Evolutionary conservation across 2,329 filamentous ascomycete genomes (phyloP).

Genomic region (Endoconidiophora polonica): DNA sequence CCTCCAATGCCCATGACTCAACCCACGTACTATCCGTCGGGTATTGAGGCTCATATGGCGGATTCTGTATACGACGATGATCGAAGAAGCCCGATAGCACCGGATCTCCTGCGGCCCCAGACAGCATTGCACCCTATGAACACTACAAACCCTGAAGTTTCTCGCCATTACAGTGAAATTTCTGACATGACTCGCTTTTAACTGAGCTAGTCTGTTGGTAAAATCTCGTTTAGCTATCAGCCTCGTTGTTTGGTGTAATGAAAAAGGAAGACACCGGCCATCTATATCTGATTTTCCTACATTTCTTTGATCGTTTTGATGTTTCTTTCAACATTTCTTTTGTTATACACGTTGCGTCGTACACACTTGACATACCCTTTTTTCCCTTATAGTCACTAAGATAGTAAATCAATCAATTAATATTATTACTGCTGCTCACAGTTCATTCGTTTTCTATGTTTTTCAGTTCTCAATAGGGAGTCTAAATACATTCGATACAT

Average conservation of each 20-base stretch:
- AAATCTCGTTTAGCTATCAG: not conserved
- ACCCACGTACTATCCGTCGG: conserved; percentile 14
- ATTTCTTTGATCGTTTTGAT: not conserved
- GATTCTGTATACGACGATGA: conserved; percentile 16
- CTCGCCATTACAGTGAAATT: conserved; percentile 30
- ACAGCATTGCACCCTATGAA: conserved; percentile 39
- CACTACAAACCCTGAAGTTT: conserved; percentile 22
- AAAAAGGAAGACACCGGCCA: too few relatives aligned
- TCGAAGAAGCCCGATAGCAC: conserved; percentile 38
- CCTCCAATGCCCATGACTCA: conserved; percentile 20
- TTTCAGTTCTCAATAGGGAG: not conserved
- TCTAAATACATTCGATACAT: not conserved
- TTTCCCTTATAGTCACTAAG: not conserved
- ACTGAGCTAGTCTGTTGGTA: not conserved
- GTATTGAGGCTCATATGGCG: conserved; percentile 12
- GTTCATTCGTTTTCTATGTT: not conserved
- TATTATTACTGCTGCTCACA: not conserved
- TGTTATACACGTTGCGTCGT: not conserved
- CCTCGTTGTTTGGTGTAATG: not conserved
- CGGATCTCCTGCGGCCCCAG: conserved; percentile 36
- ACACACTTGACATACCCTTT: not conserved
- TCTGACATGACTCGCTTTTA: conserved; percentile 34
- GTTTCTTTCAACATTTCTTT: not conserved
- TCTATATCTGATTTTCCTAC: not conserved
- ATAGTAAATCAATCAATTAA: not conserved